These are phyloP conservation scores for Pugionium cornutum DNA, from an alignment of 345 rosid species.

Conservation along the genomic window DNA sequence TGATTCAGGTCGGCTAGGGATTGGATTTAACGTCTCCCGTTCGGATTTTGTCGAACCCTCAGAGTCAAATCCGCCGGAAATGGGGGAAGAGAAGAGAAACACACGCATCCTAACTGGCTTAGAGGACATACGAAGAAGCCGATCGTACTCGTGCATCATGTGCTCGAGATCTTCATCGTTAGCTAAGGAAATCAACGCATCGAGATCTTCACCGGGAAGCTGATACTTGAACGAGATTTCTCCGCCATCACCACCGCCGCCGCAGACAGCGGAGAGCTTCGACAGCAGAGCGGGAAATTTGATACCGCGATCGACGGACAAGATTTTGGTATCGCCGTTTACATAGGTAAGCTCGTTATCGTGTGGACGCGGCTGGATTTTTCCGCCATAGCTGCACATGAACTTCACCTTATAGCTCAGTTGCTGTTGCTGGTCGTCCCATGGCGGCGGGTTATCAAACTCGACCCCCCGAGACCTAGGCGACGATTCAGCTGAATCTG, in stretches of 20 bases:
- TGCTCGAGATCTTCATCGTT: slow-evolving; percentile 93
- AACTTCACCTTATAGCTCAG: slow-evolving; percentile 63
- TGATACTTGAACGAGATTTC: slow-evolving; percentile 86
- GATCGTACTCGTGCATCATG: slow-evolving; percentile 92
- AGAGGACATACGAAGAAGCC: slow-evolving; percentile 60
- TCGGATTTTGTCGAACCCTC: slow-evolving; percentile 65
- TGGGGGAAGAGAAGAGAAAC: slow-evolving; percentile 56
- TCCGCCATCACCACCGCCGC: slow-evolving; percentile 38
- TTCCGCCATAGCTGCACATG: slow-evolving; percentile 93
- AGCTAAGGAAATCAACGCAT: slow-evolving; percentile 85
- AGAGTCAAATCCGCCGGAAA: slow-evolving; percentile 48
- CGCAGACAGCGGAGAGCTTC: slow-evolving; percentile 60
- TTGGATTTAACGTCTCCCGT: slow-evolving; percentile 67
- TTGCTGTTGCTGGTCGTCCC: slow-evolving; percentile 64
- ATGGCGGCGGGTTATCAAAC: slow-evolving; percentile 70
- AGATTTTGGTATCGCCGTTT: slow-evolving; percentile 87
- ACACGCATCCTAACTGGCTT: slow-evolving; percentile 88
- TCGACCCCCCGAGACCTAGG: slow-evolving; percentile 91
- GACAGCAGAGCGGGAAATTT: slow-evolving; percentile 56
- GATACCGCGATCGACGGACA: slow-evolving; percentile 70
- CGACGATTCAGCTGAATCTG: slow-evolving; percentile 84
- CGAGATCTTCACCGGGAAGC: slow-evolving; percentile 95
- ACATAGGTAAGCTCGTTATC: slow-evolving; percentile 88
- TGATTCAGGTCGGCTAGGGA: slow-evolving; percentile 42
- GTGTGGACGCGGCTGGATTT: slow-evolving; percentile 96